Percentiles rank a stretch among this genome's conserved stretches.
These are phyloP conservation scores for Dunaliella primolecta DNA, from an alignment of 139 green algal genomes.

Conservation along the genomic window DNA sequence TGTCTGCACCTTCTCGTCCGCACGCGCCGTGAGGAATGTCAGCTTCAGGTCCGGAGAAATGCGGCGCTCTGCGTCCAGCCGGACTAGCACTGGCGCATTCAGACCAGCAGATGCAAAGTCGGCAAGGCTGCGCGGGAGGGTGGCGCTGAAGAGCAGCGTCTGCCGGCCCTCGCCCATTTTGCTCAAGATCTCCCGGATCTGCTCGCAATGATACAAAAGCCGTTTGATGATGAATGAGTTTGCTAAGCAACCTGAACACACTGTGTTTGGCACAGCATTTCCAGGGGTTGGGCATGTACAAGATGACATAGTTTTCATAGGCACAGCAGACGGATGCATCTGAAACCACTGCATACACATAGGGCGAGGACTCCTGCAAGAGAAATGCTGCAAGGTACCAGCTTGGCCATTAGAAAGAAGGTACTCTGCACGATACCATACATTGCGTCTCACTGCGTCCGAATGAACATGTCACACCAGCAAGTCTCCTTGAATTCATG, in stretches of 20 bases:
- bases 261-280: too few species aligned
- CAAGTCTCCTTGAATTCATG: too few species aligned
- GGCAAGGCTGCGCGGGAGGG: conserved; percentile 83
- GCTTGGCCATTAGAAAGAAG: too few species aligned
- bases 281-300: too few species aligned
- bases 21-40: conserved; percentile 71
- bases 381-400: too few species aligned
- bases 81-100: conserved; percentile 81
- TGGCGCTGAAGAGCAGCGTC: conserved; percentile 95
- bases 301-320: too few species aligned
- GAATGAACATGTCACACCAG: too few species aligned
- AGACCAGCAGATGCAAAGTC: conserved; percentile 92
- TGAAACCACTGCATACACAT: too few species aligned
- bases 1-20: conserved; percentile 80
- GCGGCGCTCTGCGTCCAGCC: conserved; percentile 88
- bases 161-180: conserved; percentile 70
- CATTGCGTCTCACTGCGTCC: too few species aligned
- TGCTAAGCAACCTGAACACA: background rate
- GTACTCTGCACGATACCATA: too few species aligned
- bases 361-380: too few species aligned
- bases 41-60: conserved; percentile 82
- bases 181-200: conserved; percentile 73
- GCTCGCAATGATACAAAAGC: background rate
- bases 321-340: too few species aligned
- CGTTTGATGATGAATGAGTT: background rate